These are phyloP conservation scores for Fusarium metavorans DNA, from an alignment of 2,329 filamentous ascomycete species.

Conservation along the genomic window DNA sequence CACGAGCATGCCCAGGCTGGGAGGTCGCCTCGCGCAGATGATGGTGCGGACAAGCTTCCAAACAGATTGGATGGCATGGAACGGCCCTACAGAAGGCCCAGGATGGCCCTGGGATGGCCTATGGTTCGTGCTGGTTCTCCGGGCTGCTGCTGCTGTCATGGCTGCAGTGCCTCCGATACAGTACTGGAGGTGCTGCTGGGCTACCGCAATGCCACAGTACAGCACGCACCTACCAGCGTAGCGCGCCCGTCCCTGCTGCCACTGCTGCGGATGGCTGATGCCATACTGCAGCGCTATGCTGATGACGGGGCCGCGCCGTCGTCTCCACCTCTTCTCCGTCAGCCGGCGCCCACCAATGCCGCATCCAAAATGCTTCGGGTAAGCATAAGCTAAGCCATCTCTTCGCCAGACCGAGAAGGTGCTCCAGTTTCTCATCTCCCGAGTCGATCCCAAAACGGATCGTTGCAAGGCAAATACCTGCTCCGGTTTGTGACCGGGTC, in stretches of 20 bases:
- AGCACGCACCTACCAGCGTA: constrained; percentile 3
- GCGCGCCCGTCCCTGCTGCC: constrained; percentile 25
- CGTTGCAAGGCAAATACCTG: constrained; percentile 15
- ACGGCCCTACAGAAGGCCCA: constrained; percentile 8
- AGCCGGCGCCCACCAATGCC: constrained; percentile 37
- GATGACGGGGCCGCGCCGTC: constrained; percentile 37
- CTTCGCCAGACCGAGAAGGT: constrained; percentile 36
- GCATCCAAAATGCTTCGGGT: constrained; percentile 41
- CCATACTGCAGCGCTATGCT: constrained; percentile 33
- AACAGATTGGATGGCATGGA: constrained; percentile 22
- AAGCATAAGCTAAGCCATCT: constrained; percentile 45
- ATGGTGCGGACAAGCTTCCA: constrained; percentile 15
- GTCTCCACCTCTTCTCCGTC: constrained; percentile 42
- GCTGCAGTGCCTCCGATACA: constrained; percentile 29
- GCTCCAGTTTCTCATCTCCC: constrained; percentile 41
- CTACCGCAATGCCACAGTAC: background rate
- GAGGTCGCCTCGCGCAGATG: constrained; percentile 25
- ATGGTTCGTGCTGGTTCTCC: constrained; percentile 41
- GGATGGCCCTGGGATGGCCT: constrained; percentile 25
- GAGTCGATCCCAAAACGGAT: constrained; percentile 37
- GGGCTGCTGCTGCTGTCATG: constrained; percentile 31
- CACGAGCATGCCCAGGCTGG: constrained; percentile 33
- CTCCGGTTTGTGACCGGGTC: constrained; percentile 35
- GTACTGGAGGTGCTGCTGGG: background rate
- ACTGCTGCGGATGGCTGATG: constrained; percentile 30